These are phyloP conservation scores for Dendrobium huoshanense DNA, from an alignment of 106 monocot species.

Conservation along the genomic window DNA sequence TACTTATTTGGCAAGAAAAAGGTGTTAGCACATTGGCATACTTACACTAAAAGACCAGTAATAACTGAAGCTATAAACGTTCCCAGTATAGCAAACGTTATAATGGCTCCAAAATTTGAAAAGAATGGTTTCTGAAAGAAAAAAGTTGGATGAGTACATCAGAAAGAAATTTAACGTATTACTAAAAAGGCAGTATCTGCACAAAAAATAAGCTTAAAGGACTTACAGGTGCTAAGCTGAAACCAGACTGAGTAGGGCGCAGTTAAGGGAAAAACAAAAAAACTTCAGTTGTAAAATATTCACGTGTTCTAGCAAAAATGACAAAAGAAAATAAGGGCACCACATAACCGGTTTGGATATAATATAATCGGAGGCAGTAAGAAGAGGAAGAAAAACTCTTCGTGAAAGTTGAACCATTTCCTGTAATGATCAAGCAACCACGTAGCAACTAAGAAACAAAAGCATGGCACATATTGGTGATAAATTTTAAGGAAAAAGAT, in stretches of 20 bases:
- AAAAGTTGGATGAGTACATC: not conserved
- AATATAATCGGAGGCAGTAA: conserved; percentile 98
- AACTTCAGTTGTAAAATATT: not conserved
- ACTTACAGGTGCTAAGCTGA: conserved; percentile 99
- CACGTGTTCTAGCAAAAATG: not conserved
- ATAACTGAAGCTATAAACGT: conserved; percentile 90
- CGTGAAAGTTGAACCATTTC: conserved; percentile 97
- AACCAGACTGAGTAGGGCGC: conserved; percentile 77
- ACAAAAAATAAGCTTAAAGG: not conserved
- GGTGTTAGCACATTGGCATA: not conserved
- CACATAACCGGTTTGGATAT: conserved; percentile 50
- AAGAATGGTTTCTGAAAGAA: conserved; percentile 93
- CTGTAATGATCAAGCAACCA: conserved; percentile 19
- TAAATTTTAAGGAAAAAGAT: not conserved
- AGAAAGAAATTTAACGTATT: not conserved
- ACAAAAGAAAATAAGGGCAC: not conserved
- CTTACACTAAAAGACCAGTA: conserved; percentile 93
- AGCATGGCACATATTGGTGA: not conserved
- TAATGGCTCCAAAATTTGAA: conserved; percentile 97
- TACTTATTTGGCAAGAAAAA: not conserved
- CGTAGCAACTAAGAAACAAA: not conserved
- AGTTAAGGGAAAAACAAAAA: conserved; percentile 58
- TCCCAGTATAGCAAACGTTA: conserved; percentile 90
- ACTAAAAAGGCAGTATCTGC: not conserved
- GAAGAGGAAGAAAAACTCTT: conserved; percentile 98